Conservation (phyloP, 371 early-diverging fungal genomes). For the Phascolomyces articulosus region DNA sequence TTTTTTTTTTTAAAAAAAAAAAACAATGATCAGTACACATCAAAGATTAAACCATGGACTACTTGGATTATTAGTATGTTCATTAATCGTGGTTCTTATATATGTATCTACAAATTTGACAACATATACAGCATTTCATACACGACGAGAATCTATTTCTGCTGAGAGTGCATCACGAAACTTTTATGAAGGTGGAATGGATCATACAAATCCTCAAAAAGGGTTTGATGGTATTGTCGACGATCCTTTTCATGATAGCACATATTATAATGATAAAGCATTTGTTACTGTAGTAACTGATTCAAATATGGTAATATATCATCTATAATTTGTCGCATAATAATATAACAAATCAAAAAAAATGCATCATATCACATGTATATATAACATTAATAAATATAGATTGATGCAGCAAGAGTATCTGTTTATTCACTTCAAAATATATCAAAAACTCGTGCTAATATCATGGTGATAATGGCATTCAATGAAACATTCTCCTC, state of each 20-base stretch:
- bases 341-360: no score
- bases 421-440: slow-evolving; percentile 27
- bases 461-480: not conserved
- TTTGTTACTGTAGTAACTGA: not conserved
- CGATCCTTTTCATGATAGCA: not conserved
- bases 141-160: not conserved
- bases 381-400: not conserved
- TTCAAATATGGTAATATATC: not conserved
- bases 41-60: not conserved
- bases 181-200: not conserved
- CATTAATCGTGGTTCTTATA: not conserved
- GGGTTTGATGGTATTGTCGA: not conserved
- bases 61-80: not conserved
- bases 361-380: not conserved
- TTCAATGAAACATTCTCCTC: not conserved
- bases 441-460: not conserved
- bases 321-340: no score
- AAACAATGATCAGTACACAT: not conserved
- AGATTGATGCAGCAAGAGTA: slow-evolving; percentile 30
- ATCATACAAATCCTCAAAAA: not conserved
- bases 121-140: not conserved
- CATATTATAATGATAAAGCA: slow-evolving; percentile 1
- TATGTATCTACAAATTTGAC: not conserved
- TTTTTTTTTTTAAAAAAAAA: not conserved
- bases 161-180: not conserved